Conservation (phyloP, 306 rosid genomes). For the Vicia villosa region DNA sequence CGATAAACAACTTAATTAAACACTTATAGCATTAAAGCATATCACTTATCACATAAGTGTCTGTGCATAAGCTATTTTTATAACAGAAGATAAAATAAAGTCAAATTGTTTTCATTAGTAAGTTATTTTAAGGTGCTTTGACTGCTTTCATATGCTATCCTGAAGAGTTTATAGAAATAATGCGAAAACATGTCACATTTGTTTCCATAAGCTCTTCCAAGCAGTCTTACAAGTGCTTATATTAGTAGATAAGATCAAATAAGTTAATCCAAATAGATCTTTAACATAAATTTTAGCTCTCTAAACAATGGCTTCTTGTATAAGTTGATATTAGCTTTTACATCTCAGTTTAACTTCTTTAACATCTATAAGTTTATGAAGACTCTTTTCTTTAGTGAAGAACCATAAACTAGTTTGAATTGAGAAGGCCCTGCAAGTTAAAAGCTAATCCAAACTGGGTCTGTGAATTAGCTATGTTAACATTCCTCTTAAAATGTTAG, state of each 20-base stretch:
- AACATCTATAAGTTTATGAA: neutral
- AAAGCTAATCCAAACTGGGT: neutral
- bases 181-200: neutral
- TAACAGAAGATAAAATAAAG: neutral
- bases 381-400: neutral
- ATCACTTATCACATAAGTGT: neutral
- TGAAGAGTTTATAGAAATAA: neutral
- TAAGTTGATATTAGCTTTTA: neutral
- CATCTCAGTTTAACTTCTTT: neutral
- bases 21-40: neutral
- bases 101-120: neutral
- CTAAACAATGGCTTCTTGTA: neutral
- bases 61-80: neutral
- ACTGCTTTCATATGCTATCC: neutral
- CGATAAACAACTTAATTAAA: neutral
- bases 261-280: neutral
- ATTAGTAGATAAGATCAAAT: neutral
- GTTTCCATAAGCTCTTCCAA: neutral
- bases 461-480: constrained; percentile 15
- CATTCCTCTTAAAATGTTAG: constrained; percentile 20
- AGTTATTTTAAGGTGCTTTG: neutral
- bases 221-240: neutral
- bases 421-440: constrained; percentile 1
- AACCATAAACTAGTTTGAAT: constrained; percentile 1
- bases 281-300: neutral